phyloP scores from a whole-genome alignment of 768 basidiomycete species.

The Lentinula raphanica region DNA sequence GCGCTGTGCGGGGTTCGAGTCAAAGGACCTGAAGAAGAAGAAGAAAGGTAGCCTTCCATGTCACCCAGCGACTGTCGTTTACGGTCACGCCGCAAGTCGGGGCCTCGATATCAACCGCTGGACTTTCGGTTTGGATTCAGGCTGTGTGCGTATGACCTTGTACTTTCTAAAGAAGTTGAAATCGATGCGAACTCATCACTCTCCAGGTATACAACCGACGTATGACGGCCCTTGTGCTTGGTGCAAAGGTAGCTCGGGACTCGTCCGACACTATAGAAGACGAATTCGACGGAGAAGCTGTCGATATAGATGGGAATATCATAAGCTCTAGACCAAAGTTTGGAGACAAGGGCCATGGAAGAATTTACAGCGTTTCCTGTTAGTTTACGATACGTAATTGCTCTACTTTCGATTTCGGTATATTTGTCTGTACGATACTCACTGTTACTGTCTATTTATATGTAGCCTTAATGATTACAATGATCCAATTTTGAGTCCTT shows the following conservation, averaged over 20 bases:
- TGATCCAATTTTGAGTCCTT: no score
- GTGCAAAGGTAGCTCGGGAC: constrained; percentile 9
- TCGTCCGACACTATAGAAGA: constrained; percentile 10
- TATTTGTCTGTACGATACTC: neutral
- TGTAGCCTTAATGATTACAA: no score
- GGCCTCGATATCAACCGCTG: constrained; percentile 81
- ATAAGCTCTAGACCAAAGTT: constrained; percentile 37
- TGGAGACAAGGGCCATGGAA: constrained; percentile 50
- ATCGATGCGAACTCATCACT: constrained; percentile 4
- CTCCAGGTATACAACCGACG: constrained; percentile 51
- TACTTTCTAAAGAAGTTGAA: neutral
- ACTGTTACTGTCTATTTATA: neutral
- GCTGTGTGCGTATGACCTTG: constrained; percentile 55
- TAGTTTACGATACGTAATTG: neutral
- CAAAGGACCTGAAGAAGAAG: no score
- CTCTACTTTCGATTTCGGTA: neutral
- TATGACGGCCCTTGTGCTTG: constrained; percentile 67
- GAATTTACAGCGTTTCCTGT: constrained; percentile 50
- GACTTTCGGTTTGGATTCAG: constrained; percentile 82
- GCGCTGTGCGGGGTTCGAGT: constrained; percentile 49
- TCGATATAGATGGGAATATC: constrained; percentile 15
- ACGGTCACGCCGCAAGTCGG: constrained; percentile 79
- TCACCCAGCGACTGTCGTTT: constrained; percentile 72
- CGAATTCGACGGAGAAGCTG: constrained; percentile 11
- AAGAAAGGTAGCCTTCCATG: constrained; percentile 44